Base-by-base conservation (phyloP, 805 yeast species). In the Nakazawaea pomicola region DNA sequence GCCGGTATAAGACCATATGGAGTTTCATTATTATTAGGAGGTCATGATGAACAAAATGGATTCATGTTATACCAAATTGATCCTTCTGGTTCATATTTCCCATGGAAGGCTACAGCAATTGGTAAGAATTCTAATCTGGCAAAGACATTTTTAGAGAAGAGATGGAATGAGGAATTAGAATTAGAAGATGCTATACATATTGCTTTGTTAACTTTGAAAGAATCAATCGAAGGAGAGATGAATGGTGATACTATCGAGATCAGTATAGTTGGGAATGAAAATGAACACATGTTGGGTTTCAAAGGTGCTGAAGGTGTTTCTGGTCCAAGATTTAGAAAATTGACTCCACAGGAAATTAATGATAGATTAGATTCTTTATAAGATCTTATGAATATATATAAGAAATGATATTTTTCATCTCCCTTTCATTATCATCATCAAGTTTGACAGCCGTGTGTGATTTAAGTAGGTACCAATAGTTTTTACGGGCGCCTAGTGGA, bases 1-100 rank as follows among this genome's bases (percentile, higher is more conserved):
- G 99, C 97, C 38, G 99, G 99, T 64, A 96, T 93, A 48, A 79
- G 99, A 60, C 99, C 99, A n/a, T 93, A 80, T 60, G 99, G 99
- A 46, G 97, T 95, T 17, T 87, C 96, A 9, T 68, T 93, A 43
- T 70, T 93, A 43, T 89, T 93, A 15, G 99, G 97, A 8, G 99
- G 99, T 17, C 76, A 87, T 59, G 98, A 93, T 59, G 88, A 83
- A 28, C 54, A 57, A 28, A 62, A 56, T 37, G 80, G 80, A 21
- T 90, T 76, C 62, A 85, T 85, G 58, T 71, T 93, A 46, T 93
- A 93, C 62, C 99, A 93, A 65, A 95, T 93, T 36, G 99, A 93
- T 66, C 99, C 99, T 4, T 84, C 95, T 3, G 99, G 99, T 8
- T 80, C 96, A 30, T 93, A 83, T 62, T 93, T 87, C 74, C 98